phyloP scores from a whole-genome alignment of 352 stramenopile genomes.

The Blastocystis sp. region DNA sequence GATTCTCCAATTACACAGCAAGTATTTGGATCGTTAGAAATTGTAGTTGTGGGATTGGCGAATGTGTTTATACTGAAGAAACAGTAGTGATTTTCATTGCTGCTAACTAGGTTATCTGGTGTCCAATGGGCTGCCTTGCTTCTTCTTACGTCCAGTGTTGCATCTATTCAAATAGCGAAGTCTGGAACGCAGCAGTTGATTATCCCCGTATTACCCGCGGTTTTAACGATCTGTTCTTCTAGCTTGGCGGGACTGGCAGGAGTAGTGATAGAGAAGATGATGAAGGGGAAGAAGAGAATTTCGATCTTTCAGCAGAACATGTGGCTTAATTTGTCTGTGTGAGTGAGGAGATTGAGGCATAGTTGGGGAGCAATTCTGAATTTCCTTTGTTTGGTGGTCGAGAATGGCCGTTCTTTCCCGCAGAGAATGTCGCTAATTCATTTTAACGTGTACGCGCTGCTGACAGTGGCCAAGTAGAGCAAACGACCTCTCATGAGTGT shows the following conservation, averaged over 20 bases:
- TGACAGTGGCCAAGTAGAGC: constrained; percentile 10
- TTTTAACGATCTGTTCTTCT: constrained; percentile 19
- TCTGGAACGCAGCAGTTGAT: background rate
- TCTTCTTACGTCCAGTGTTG: constrained; percentile 24
- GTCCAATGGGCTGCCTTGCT: constrained; percentile 54
- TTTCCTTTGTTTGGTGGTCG: constrained; percentile 21
- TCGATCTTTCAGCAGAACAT: constrained; percentile 60
- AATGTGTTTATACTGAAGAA: constrained; percentile 47
- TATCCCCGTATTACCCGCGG: background rate
- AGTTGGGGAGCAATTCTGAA: constrained; percentile 30
- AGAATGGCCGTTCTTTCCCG: constrained; percentile 18
- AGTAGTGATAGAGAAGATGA: constrained; percentile 59
- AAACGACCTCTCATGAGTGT: background rate
- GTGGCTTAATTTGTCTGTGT: constrained; percentile 50
- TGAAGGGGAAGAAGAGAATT: constrained; percentile 24
- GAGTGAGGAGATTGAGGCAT: background rate
- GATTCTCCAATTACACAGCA: constrained; percentile 51
- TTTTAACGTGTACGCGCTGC: constrained; percentile 32
- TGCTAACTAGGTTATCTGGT: background rate
- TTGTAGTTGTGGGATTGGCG: constrained; percentile 47
- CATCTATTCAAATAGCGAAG: constrained; percentile 56
- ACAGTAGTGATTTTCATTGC: background rate
- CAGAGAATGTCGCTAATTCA: background rate
- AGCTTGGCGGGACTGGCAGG: background rate
- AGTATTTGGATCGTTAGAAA: constrained; percentile 43